These are phyloP conservation scores for Podospora fimiseda DNA, from an alignment of 495 filamentous ascomycete genomes.

Conservation along the genomic window DNA sequence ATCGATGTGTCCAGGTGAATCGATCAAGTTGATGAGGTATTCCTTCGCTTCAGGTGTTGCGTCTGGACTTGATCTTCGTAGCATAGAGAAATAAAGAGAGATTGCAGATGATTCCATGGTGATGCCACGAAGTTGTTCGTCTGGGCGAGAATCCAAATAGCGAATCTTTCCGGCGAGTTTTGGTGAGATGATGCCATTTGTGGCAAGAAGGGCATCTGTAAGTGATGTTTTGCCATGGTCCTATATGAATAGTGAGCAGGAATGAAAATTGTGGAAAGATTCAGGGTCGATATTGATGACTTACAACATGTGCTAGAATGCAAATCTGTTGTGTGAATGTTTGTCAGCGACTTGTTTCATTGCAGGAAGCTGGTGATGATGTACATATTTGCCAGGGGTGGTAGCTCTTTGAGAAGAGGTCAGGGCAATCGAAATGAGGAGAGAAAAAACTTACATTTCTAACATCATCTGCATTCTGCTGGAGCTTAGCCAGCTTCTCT, in stretches of 20 bases:
- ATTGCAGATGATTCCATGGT: constrained; percentile 99
- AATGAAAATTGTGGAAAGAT: neutral
- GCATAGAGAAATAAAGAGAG: constrained; percentile 90
- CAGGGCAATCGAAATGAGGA: neutral
- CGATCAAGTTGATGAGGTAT: constrained; percentile 95
- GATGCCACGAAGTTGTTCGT: constrained; percentile 95
- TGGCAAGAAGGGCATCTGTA: constrained; percentile 92
- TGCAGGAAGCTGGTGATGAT: neutral
- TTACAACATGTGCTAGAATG: constrained; percentile 82
- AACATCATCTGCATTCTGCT: constrained; percentile 76
- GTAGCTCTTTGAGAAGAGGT: neutral
- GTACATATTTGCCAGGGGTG: neutral
- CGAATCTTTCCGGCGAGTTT: constrained; percentile 97
- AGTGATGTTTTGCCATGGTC: constrained; percentile 99
- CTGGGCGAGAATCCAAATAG: constrained; percentile 92
- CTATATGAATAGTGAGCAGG: constrained; percentile 28
- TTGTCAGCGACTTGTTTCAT: neutral
- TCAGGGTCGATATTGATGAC: neutral
- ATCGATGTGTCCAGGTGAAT: constrained; percentile 96
- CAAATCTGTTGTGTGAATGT: constrained; percentile 67
- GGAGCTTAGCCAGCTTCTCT: constrained; percentile 78
- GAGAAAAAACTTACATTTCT: constrained; percentile 62
- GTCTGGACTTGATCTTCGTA: constrained; percentile 59
- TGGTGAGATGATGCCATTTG: constrained; percentile 98
- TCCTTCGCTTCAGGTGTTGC: constrained; percentile 66